Evolutionary conservation across 106 monocot species (phyloP), one percentile per base, ranked within the genome.

Genomic region (Iris macrosiphon): DNA sequence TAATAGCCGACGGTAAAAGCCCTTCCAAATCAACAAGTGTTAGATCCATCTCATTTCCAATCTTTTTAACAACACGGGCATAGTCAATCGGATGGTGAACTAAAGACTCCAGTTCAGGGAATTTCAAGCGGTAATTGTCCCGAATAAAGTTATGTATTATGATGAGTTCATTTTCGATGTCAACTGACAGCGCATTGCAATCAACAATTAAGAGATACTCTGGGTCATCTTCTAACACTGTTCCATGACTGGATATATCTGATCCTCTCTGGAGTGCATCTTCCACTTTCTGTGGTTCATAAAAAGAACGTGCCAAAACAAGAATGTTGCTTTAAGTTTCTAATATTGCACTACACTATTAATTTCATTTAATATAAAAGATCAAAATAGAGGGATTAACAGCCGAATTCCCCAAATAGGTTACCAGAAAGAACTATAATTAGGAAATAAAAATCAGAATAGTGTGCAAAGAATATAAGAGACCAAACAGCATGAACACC

Each of bases 21-120:
- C 93, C 88, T 71, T 94, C 93, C 26, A 94, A 64, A 49, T 94
- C 93, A 39, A 88, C 84, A n/a, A 94, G 75, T 6, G 93, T 94
- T 9, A 94, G 40, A 50, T 94, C 88, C 69, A 79, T 72, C 72
- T 94, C 81, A 60, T 94, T 94, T 46, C 84, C 93, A 62, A 88
- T 88, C 55, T 85, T 94, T 72, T 88, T 84, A 46, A 85, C 93
- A 63, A 88, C 81, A 12, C 93, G 67, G 30, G 93, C 88, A 76
- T 88, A 94, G 65, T 94, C 93, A 46, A 94, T 75, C 15, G 84
- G 84, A 34, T 94, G 93, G 53, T 88, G 88, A 31, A 88, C 93
- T 51, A 88, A 84, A 21, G 93, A 94, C 49, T 88, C 93, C 35
- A 94, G 88, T 48, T 94, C 93, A 15, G 93, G 88, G 57, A 94